Base-by-base conservation (phyloP, 495 filamentous ascomycete genomes). In the Xylaria acuta region DNA sequence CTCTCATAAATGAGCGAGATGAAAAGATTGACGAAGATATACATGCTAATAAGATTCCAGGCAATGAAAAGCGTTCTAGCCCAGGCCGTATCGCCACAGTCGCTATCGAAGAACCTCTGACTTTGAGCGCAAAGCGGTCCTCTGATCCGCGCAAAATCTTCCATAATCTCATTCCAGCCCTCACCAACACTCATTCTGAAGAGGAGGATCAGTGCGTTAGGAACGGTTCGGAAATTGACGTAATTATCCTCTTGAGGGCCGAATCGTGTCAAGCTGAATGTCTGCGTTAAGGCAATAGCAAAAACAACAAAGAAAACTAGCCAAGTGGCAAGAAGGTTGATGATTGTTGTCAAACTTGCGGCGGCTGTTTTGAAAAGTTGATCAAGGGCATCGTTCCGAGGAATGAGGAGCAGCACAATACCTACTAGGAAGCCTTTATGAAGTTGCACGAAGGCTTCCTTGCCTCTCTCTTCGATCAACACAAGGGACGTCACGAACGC, bases 1-100 rank as follows among this genome's bases (percentile, higher is more conserved):
- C 95, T 98, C 84, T 99, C 96, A 81, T 94, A 99, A 75, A 99
- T 99, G 75, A 99, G 89, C 51, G 96, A 99, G 69, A 98, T 94
- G 80, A 99, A 99, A 82, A 99, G 86, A 78, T 93, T 97, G 75
- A 98, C 95, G 75, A 99, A 99, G 80, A 99, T 96, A 82, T 98
- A 99, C 96, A 99, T 98, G 91, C 95, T 98, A 79, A 98, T 88
- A 76, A 99, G 94, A 84, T 99, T 99, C 96, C 96, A 99, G 14
- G 92, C 88, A 70, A 98, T 93, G 84, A 99, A 98, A 41, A 99
- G 85, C 56, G 87, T 87, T 43, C 93, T 87, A 20, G 96, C 94
- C 93, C 96, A 98, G 54, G 89, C 87, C 32, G 87, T 87, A 80
- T 96, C 95, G 43, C 96, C 96, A 77, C 96, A 99, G 83, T 98